Evolutionary conservation across 1,284 basidiomycete species (phyloP), one percentile per base, ranked within the genome.

Genomic region (Agroathelia rolfsii): DNA sequence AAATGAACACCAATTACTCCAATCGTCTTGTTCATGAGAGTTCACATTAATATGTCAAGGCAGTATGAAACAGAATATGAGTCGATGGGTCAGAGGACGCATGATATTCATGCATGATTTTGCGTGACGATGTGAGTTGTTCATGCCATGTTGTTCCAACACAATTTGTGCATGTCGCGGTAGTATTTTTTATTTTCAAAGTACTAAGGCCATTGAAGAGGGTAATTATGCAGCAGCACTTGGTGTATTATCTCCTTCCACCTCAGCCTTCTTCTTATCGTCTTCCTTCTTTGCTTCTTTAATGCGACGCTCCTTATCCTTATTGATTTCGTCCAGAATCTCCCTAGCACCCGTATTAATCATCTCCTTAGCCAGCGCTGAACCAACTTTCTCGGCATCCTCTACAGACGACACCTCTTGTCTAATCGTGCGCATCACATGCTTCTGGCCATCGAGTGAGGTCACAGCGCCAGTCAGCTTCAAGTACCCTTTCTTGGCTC

Each of bases 401-500:
- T 66, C 67, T 1, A 56, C 48, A 24, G 57, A 66, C 5, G 54
- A 53, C 5, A 92, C 66, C n/a, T 53, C 57, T 29, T 68, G 66
- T 37, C 59, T 61, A 27, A 84, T 45, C 5, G 69, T 69, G 46
- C 79, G 66, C 45, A 86, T 64, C 29, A 93, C 76, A 46, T 90
- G 84, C 24, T 55, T 53, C 20, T 49, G 53, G 0, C 89, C 90
- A 42, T 78, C 69, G 11, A 92, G 59, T 11, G 78, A 72, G 0
- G 90, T 94, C 11, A 94, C 83, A 35, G 82, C 81, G 0, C 82
- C 85, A 3, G 73, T 75, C 24, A 93, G 56, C 24, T 61, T 69
- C 42, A 93, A 57, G 60, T 64, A 27, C 43, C 48, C 33, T 18
- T 46, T 44, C 25, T 44, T 39, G 38, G 41, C 38, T 38, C 49